Percentiles rank a stretch among this genome's conserved stretches.
Conservation (phyloP, 805 yeast genomes). For the Metschnikowia anglica region DNA sequence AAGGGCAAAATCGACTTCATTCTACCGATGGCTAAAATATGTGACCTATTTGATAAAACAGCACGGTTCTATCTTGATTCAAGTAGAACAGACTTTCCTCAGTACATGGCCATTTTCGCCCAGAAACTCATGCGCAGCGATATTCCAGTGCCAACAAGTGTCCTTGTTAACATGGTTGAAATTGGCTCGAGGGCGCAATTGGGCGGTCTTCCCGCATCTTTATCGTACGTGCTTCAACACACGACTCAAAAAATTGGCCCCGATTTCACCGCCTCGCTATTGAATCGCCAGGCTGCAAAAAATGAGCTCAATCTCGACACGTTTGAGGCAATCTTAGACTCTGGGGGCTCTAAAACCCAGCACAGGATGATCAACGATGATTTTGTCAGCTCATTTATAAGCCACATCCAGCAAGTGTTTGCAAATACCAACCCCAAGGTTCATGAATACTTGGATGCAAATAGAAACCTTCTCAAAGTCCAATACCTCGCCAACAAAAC, state of each 20-base stretch:
- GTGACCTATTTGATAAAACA: constrained; percentile 22
- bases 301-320: constrained; percentile 15
- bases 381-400: constrained; percentile 23
- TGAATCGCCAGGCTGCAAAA: constrained; percentile 13
- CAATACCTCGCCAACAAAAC: constrained; percentile 4
- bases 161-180: constrained; percentile 28
- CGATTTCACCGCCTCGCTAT: constrained; percentile 21
- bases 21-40: constrained; percentile 13
- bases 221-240: constrained; percentile 13
- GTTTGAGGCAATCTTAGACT: constrained; percentile 18
- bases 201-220: constrained; percentile 11
- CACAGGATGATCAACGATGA: constrained; percentile 20
- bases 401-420: constrained; percentile 31
- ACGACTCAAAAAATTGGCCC: constrained; percentile 4
- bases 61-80: constrained; percentile 11
- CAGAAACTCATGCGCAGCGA: constrained; percentile 18
- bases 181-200: constrained; percentile 23
- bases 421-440: constrained; percentile 28
- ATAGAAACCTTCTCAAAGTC: constrained; percentile 24
- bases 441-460: constrained; percentile 37
- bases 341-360: constrained; percentile 1
- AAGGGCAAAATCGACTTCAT: constrained; percentile 12
- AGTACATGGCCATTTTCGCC: constrained; percentile 29
- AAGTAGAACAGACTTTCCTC: constrained; percentile 24
- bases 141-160: constrained; percentile 17